A percentile compares a stretch with the other conserved stretches of the same genome.
Conservation (phyloP, 129 eudicot species). For the Helianthus tuberosus region DNA sequence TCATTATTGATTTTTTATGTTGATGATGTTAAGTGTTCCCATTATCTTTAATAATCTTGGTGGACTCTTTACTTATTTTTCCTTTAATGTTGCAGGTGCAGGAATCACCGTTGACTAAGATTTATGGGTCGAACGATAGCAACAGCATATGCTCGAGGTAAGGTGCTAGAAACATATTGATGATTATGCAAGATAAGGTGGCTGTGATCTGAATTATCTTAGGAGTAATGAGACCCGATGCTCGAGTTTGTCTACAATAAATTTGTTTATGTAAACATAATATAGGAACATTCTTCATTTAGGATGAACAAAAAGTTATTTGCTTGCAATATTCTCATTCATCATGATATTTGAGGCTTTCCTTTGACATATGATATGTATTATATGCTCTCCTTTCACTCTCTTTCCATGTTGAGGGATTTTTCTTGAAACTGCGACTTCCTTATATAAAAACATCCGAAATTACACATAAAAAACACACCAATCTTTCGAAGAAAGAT, state of each 20-base stretch:
- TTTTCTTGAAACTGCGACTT: no score
- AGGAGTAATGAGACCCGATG: not conserved
- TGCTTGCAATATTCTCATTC: not conserved
- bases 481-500: no score
- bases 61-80: no score
- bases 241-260: conserved; percentile 14
- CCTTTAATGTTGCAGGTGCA: conserved; percentile 14
- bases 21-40: no score
- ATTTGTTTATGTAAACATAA: conserved; percentile 21
- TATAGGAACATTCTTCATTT: conserved; percentile 8
- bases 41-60: not conserved
- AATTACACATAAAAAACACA: no score
- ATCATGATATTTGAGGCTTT: not conserved
- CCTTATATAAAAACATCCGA: no score
- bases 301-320: not conserved
- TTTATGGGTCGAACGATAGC: conserved; percentile 2
- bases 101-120: not conserved
- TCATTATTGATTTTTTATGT: no score
- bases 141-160: conserved; percentile 16
- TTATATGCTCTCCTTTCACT: no score
- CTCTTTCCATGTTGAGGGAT: no score
- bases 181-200: not conserved
- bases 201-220: not conserved
- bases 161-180: not conserved
- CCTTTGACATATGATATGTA: not conserved